Evolutionary conservation across 495 filamentous ascomycete species (phyloP).

Genomic region (Cercophora scortea): DNA sequence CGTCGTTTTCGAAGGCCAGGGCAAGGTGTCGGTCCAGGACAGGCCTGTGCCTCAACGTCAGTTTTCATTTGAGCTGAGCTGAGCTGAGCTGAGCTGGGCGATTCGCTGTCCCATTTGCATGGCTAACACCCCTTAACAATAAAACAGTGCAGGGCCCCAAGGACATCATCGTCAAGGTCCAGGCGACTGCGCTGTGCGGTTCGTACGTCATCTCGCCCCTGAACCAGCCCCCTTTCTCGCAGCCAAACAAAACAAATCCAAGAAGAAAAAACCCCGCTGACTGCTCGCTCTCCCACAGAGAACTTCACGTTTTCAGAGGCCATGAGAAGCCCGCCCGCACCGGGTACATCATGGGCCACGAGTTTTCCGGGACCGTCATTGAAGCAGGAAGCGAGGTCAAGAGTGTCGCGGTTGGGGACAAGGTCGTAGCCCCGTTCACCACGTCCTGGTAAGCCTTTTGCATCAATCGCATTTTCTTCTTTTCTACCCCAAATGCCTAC

Average conservation of each 20-base stretch:
- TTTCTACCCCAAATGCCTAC: too few relatives aligned
- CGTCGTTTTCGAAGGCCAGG: constrained; percentile 60
- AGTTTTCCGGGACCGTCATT: constrained; percentile 74
- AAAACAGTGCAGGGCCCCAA: constrained; percentile 55
- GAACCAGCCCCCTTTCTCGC: neutral
- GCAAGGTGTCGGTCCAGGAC: constrained; percentile 55
- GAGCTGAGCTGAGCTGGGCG: too few relatives aligned
- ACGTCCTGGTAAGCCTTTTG: constrained; percentile 49
- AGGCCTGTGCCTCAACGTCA: constrained; percentile 51
- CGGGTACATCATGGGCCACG: constrained; percentile 57
- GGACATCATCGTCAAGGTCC: constrained; percentile 81
- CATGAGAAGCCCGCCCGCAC: constrained; percentile 48
- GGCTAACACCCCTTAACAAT: neutral
- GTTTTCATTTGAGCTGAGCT: neutral
- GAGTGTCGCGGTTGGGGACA: constrained; percentile 65
- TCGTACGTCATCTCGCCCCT: constrained; percentile 51
- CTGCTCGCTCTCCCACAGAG: constrained; percentile 44
- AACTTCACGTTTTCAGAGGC: constrained; percentile 85
- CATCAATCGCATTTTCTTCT: too few relatives aligned
- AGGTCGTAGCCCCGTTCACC: constrained; percentile 77
- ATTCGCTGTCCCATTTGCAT: neutral
- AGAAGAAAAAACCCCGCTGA: neutral
- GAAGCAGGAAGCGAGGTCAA: constrained; percentile 61
- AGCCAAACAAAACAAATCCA: neutral
- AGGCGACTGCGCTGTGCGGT: constrained; percentile 81